Evolutionary conservation across 345 rosid genomes (phyloP).

Genomic region (Reutealis trisperma): DNA sequence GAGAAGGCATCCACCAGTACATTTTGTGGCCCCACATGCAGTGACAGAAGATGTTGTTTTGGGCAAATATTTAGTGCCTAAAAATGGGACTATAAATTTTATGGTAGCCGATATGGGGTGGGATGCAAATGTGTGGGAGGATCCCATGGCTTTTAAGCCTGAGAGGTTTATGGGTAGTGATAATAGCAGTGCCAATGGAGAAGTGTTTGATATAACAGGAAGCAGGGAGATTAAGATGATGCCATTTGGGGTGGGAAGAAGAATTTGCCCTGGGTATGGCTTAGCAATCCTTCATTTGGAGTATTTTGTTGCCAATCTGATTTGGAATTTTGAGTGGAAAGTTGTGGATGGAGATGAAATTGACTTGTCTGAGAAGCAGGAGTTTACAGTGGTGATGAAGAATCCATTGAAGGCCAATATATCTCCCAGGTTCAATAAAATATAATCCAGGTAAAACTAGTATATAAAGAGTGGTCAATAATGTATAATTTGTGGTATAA

Average conservation of each 20-base stretch:
- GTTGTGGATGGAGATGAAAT: background rate
- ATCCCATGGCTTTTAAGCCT: background rate
- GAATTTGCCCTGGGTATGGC: slow-evolving; percentile 6
- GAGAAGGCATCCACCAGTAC: background rate
- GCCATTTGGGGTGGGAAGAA: slow-evolving; percentile 14
- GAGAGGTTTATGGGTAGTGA: background rate
- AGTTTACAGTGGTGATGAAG: slow-evolving; percentile 3
- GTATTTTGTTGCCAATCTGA: slow-evolving; percentile 2
- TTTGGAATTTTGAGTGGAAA: slow-evolving; percentile 11
- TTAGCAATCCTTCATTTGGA: slow-evolving; percentile 8
- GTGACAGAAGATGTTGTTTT: background rate
- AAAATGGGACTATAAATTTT: background rate
- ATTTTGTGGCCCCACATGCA: background rate
- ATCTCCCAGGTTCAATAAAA: background rate
- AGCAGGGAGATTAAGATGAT: slow-evolving; percentile 12
- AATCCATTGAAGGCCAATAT: background rate
- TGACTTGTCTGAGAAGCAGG: slow-evolving; percentile 17
- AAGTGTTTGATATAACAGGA: slow-evolving; percentile 6
- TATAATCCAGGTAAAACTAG: no score
- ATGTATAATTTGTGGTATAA: no score
- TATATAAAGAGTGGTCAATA: no score
- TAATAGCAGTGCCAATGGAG: background rate
- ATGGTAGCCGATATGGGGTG: background rate
- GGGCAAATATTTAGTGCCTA: background rate
- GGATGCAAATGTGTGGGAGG: background rate